These are phyloP conservation scores for Auricularia sp. DNA, from an alignment of 768 basidiomycete genomes.

Conservation along the genomic window DNA sequence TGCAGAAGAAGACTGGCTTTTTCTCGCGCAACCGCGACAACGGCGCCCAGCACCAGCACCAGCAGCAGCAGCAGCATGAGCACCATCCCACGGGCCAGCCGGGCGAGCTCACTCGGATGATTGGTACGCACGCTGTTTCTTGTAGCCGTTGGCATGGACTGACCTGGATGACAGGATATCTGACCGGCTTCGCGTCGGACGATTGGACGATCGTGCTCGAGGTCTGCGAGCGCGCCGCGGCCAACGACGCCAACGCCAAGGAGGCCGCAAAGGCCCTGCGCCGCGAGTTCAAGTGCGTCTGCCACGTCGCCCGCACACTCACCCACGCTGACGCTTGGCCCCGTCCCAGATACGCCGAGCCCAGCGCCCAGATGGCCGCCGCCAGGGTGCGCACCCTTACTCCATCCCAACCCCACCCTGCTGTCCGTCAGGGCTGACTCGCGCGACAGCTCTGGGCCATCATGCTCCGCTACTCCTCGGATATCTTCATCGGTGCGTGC, in stretches of 20 bases:
- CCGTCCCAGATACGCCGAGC: constrained; percentile 54
- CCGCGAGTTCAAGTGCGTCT: constrained; percentile 70
- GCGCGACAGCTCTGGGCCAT: constrained; percentile 69
- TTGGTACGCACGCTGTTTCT: constrained; percentile 6
- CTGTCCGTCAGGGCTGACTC: neutral
- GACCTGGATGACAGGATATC: constrained; percentile 4
- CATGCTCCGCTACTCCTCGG: constrained; percentile 73
- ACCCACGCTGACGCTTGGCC: constrained; percentile 12
- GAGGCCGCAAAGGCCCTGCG: constrained; percentile 76
- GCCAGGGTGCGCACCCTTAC: constrained; percentile 45
- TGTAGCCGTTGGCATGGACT: neutral
- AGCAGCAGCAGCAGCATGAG: neutral
- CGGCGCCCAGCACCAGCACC: constrained; percentile 11
- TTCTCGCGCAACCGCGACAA: constrained; percentile 5
- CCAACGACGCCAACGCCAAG: constrained; percentile 62
- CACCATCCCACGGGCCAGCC: constrained; percentile 1
- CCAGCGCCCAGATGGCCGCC: constrained; percentile 63
- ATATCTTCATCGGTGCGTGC: constrained; percentile 45
- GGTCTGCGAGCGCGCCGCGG: constrained; percentile 74
- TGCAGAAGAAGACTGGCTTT: constrained; percentile 8
- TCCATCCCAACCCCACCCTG: neutral
- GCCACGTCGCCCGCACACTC: constrained; percentile 6
- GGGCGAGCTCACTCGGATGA: constrained; percentile 15
- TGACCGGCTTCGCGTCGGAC: constrained; percentile 36
- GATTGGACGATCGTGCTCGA: constrained; percentile 77